phyloP scores from a whole-genome alignment of 306 rosid species.

The Lupinus albus region DNA sequence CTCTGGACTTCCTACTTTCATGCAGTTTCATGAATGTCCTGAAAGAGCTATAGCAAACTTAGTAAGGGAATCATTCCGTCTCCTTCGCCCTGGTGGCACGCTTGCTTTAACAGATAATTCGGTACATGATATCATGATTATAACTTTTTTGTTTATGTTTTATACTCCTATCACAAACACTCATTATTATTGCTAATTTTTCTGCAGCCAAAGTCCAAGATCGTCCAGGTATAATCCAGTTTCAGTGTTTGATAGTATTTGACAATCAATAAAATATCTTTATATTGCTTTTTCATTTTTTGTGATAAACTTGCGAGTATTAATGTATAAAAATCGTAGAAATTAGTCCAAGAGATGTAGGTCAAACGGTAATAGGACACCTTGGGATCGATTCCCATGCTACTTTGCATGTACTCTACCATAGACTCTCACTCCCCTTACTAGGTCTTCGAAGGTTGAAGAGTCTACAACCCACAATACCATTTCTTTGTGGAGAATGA shows the following conservation, averaged over 20 bases:
- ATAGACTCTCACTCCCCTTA: neutral
- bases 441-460: neutral
- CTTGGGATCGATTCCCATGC: neutral
- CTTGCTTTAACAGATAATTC: slow-evolving; percentile 60
- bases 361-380: neutral
- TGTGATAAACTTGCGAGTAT: slow-evolving; percentile 7
- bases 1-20: slow-evolving; percentile 1
- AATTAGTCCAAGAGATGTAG: slow-evolving; percentile 10
- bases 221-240: slow-evolving; percentile 54
- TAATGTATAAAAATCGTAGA: neutral
- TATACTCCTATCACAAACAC: slow-evolving; percentile 25
- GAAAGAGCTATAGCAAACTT: slow-evolving; percentile 53
- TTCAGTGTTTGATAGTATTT: slow-evolving; percentile 28
- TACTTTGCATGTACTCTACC: neutral
- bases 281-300: neutral
- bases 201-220: slow-evolving; percentile 68
- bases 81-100: slow-evolving; percentile 73
- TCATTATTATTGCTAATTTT: slow-evolving; percentile 41
- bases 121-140: slow-evolving; percentile 42
- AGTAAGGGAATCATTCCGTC: slow-evolving; percentile 62
- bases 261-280: slow-evolving; percentile 2
- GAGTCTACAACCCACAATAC: too few relatives aligned
- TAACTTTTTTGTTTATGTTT: neutral
- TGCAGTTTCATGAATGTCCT: slow-evolving; percentile 76
- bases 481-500: too few relatives aligned